A percentile compares a stretch with the other conserved stretches of the same genome.
Conservation (phyloP, 164 flowering plant genomes). For the Chimonanthus praecox region DNA sequence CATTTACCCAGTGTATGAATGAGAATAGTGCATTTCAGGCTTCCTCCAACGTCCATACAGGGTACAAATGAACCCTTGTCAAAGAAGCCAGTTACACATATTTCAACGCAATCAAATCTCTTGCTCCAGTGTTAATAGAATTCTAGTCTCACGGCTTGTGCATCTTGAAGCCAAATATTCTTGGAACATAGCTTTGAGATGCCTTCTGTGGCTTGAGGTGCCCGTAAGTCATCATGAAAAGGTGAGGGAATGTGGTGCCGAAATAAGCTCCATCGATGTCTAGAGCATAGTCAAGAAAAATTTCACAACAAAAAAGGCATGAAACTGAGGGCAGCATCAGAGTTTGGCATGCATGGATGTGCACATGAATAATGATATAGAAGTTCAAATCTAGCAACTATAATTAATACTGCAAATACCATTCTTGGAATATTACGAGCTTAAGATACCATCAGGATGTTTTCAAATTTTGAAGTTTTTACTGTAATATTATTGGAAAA, state of each 20-base stretch:
- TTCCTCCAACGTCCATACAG: slow-evolving; percentile 9
- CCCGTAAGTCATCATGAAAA: slow-evolving; percentile 75
- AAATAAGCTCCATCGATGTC: slow-evolving; percentile 91
- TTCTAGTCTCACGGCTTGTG: slow-evolving; percentile 47
- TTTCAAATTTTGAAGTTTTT: background rate
- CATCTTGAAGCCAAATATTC: slow-evolving; percentile 79
- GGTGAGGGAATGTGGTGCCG: slow-evolving; percentile 83
- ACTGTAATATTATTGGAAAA: background rate
- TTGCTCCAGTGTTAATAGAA: slow-evolving; percentile 8
- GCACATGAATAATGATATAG: too few species aligned
- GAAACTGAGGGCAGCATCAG: background rate
- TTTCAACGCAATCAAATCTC: slow-evolving; percentile 1
- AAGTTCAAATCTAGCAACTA: too few species aligned
- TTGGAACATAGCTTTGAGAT: slow-evolving; percentile 59
- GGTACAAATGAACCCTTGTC: slow-evolving; percentile 4
- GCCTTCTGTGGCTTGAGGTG: slow-evolving; percentile 76
- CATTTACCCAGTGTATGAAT: slow-evolving; percentile 8
- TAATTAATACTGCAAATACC: background rate
- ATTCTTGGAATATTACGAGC: background rate
- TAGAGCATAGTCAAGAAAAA: slow-evolving; percentile 15
- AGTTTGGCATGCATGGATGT: background rate
- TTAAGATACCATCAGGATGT: background rate
- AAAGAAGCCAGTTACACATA: slow-evolving; percentile 8
- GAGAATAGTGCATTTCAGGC: slow-evolving; percentile 1
- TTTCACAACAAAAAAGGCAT: background rate